Evolutionary conservation across 1,284 basidiomycete species (phyloP), one percentile per base, ranked within the genome.

Genomic region (Volvariella surrecta): DNA sequence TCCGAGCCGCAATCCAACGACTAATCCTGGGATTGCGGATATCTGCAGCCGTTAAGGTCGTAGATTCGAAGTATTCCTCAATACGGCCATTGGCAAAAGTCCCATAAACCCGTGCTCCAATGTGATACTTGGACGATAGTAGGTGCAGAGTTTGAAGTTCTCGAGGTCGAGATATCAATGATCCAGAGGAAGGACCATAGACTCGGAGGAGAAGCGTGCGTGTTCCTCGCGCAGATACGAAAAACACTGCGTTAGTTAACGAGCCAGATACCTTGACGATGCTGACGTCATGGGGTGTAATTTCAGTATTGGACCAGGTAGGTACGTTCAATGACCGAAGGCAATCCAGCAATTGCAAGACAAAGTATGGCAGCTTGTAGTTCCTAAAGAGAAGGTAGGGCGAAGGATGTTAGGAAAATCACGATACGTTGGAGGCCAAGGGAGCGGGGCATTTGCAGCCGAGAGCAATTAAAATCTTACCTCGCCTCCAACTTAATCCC

Each of bases 211-310:
- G 73, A 16, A 94, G 61, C 0, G 88, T 93, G 42, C 71, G 72
- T 32, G 67, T 55, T 42, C 70, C 73, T 21, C 75, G 75, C 22
- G 62, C 55, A 17, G 83, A 87, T 41, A 96, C 82, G 63, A 96
- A 97, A 64, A 91, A 96, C 44, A 97, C 90, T 48, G 89, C 86
- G 59, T 97, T 97, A 35, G 93, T 97, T 52, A 95, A 64, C 15
- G 89, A 86, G 11, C 93, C 92, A 7, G 91, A 88, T n/a, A 90
- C 84, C 60, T 86, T 92, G 55, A 70, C 70, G 51, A 94, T 74
- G 46, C 70, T 70, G 46, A 92, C 61, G 35, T 71, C 67, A 30
- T 72, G 63, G 15, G 76, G 59, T 18, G 64, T 60, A 38, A 81
- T 63, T 38, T 62, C 62, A 3, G 58, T 48, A 34, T 68, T 61